phyloP scores from a whole-genome alignment of 805 yeast species.

The Metschnikowia bowlesiae region DNA sequence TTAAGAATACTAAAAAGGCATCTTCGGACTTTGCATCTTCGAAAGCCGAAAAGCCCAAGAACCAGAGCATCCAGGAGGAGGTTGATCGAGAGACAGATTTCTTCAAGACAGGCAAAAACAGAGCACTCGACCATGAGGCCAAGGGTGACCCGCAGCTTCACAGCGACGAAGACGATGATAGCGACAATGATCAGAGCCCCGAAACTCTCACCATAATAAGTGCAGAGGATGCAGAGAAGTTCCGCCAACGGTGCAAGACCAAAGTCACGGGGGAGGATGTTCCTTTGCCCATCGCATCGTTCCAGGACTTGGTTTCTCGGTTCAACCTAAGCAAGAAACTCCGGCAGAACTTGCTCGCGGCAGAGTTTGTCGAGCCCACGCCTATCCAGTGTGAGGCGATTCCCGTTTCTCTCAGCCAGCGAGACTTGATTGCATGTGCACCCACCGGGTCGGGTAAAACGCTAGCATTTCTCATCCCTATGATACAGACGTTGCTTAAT shows the following conservation, averaged over 20 bases:
- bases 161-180: background rate
- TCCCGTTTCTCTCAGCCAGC: constrained; percentile 61
- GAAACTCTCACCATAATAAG: constrained; percentile 42
- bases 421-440: constrained; percentile 89
- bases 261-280: constrained; percentile 80
- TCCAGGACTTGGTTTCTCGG: constrained; percentile 70
- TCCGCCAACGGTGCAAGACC: constrained; percentile 58
- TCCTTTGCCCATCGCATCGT: constrained; percentile 89
- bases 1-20: constrained; percentile 53
- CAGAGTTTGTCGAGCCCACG: constrained; percentile 81
- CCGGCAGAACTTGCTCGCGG: constrained; percentile 57
- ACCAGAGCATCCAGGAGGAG: constrained; percentile 41
- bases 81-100: constrained; percentile 78
- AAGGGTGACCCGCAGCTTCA: no score
- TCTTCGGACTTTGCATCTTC: constrained; percentile 38
- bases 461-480: constrained; percentile 79
- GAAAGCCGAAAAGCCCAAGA: constrained; percentile 20
- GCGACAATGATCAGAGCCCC: constrained; percentile 21
- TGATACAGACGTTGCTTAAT: constrained; percentile 50
- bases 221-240: constrained; percentile 53
- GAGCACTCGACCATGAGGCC: no score
- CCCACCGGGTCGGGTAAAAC: constrained; percentile 99
- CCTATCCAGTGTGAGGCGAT: constrained; percentile 90
- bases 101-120: constrained; percentile 41
- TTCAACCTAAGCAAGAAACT: constrained; percentile 60